Base-by-base conservation (phyloP, 768 basidiomycete species). In the Phaffia tasmanica region DNA sequence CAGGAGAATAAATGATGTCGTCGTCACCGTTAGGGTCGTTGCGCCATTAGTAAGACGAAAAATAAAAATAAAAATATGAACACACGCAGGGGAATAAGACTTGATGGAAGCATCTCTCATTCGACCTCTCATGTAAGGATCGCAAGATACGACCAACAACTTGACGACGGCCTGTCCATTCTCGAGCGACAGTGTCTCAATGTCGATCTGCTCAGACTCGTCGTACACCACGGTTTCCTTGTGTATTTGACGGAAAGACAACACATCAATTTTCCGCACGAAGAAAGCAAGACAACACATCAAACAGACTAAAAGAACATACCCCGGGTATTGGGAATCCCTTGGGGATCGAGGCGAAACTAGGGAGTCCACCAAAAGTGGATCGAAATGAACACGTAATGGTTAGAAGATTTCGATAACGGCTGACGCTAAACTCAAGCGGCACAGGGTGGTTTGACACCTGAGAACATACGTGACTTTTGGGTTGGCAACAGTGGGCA, bases 151-250 rank as follows among this genome's bases (percentile, higher is more conserved):
- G 6, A 76, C 78, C 19, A 84, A 77, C 0, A 78, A 78, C 73
- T 84, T 84, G 70, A 83, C 55, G 9, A 85, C 71, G 63, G 82
- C 71, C 14, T 53, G 30, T 0, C 81, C 81, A 0, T 81, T 80
- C 23, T 81, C 73, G 51, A 83, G 72, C 1, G 78, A 72, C 0
- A 78, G 78, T 32, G 71, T 79, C 21, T 82, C 81, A 23, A 80
- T 70, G 69, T 84, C 83, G 70, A 85, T 83, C 0, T 75, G 79
- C 63, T 79, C 71, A n/a, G 57, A 27, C 4, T 65, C 74, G 65
- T 83, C 81, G 67, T 81, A 78, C 0, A 79, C 70, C 2, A 79
- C 78, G 6, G 81, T 81, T 70, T 80, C 54, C 58, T 65, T 25
- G 3, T 3, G 27, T 23, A 48, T 21, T 15, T n/a, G 18, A 30